phyloP scores from a whole-genome alignment of 305 asterid genomes.

The Fraxinus baroniana region DNA sequence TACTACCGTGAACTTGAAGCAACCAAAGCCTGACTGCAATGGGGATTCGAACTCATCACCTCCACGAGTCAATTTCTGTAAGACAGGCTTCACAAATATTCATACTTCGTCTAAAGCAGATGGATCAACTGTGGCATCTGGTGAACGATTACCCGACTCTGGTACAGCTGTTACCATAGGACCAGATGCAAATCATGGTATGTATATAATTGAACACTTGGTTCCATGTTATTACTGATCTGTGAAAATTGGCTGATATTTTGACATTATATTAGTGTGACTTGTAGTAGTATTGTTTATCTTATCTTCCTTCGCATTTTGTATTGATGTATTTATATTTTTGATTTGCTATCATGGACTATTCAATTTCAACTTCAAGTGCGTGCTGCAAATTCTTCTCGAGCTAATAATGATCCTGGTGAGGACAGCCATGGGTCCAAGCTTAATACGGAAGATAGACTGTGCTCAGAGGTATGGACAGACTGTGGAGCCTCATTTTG shows the following conservation, averaged over 20 bases:
- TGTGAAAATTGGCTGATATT: slow-evolving; percentile 15
- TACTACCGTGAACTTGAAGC: slow-evolving; percentile 48
- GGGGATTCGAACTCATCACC: slow-evolving; percentile 62
- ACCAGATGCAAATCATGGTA: slow-evolving; percentile 53
- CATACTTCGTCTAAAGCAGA: slow-evolving; percentile 50
- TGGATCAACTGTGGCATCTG: slow-evolving; percentile 39
- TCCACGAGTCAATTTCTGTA: slow-evolving; percentile 37
- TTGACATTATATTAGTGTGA: slow-evolving; percentile 5
- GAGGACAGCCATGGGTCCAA: slow-evolving; percentile 48
- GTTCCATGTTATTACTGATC: slow-evolving; percentile 19
- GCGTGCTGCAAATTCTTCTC: slow-evolving; percentile 36
- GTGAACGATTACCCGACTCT: slow-evolving; percentile 46
- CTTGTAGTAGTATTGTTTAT: neutral
- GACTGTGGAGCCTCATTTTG: slow-evolving; percentile 4
- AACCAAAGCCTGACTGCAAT: slow-evolving; percentile 49
- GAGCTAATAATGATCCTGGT: slow-evolving; percentile 43
- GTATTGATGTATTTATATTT: neutral
- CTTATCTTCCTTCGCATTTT: slow-evolving; percentile 4
- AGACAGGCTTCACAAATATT: slow-evolving; percentile 40
- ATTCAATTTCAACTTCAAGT: slow-evolving; percentile 45
- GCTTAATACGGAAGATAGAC: slow-evolving; percentile 39
- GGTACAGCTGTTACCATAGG: slow-evolving; percentile 42
- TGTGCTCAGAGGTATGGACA: slow-evolving; percentile 53
- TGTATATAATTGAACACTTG: slow-evolving; percentile 5
- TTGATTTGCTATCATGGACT: slow-evolving; percentile 22